These are phyloP conservation scores for Tinospora cordifolia DNA, from an alignment of 164 flowering plant species.

Conservation along the genomic window DNA sequence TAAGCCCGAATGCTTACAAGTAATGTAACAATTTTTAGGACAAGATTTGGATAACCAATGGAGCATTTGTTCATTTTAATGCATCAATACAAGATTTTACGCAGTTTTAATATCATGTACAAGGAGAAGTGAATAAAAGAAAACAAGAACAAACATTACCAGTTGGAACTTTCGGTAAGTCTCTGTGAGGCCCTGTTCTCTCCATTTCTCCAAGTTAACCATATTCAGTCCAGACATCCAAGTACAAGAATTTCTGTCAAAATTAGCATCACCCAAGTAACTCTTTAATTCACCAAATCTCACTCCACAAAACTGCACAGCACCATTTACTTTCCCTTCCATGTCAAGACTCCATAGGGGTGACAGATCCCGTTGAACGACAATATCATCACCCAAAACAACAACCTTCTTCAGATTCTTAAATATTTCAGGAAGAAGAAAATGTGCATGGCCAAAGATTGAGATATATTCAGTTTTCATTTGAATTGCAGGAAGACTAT, in stretches of 20 bases:
- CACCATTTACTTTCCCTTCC: constrained; percentile 84
- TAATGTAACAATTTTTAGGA: neutral
- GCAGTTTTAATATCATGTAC: neutral
- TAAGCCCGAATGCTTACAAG: neutral
- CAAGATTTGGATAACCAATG: neutral
- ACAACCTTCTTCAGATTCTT: constrained; percentile 56
- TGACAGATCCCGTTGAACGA: constrained; percentile 77
- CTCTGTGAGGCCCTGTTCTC: constrained; percentile 47
- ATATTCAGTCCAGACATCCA: constrained; percentile 96
- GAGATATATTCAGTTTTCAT: constrained; percentile 60
- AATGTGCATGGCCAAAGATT: constrained; percentile 62
- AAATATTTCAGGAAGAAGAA: constrained; percentile 69
- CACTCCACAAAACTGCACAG: constrained; percentile 48
- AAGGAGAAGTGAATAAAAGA: neutral
- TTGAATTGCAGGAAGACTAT: constrained; percentile 17
- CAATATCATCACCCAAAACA: constrained; percentile 79
- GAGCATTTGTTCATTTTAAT: neutral
- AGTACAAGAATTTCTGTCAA: constrained; percentile 46
- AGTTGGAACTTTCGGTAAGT: constrained; percentile 37
- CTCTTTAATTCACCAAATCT: constrained; percentile 51
- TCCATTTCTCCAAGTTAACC: constrained; percentile 77
- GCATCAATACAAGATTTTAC: neutral
- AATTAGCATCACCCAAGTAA: constrained; percentile 32
- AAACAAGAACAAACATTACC: constrained; percentile 32
- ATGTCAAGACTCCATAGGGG: constrained; percentile 69